A percentile compares a stretch with the other conserved stretches of the same genome.
Conservation (phyloP, 805 yeast genomes). For the Starmerella riodocensis region DNA sequence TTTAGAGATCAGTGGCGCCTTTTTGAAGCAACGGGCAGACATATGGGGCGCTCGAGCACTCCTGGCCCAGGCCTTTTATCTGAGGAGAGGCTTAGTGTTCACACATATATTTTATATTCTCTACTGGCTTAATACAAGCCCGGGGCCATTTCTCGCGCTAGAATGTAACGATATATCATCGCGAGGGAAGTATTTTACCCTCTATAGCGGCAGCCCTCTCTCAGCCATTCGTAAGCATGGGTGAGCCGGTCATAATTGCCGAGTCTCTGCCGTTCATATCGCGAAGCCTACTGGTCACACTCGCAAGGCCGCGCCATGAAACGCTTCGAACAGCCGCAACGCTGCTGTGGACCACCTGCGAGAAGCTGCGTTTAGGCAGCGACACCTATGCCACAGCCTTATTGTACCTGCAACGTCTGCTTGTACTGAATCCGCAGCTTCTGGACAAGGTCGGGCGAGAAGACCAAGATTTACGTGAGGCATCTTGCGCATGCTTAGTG, state of each 20-base stretch:
- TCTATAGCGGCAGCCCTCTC: too few relatives aligned
- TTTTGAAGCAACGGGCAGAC: too few relatives aligned
- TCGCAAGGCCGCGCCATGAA: constrained; percentile 4
- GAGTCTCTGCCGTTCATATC: constrained; percentile 11
- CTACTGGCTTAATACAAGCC: not conserved
- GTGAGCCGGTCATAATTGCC: constrained; percentile 10
- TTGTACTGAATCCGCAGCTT: constrained; percentile 38
- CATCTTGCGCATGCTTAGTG: constrained; percentile 40
- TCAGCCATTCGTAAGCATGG: constrained; percentile 1
- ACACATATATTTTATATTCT: not conserved
- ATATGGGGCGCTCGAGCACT: too few relatives aligned
- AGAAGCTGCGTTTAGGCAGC: constrained; percentile 35
- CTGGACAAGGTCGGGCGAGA: not conserved
- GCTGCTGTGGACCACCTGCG: constrained; percentile 15
- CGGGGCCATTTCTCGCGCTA: too few relatives aligned
- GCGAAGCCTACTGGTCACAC: constrained; percentile 1
- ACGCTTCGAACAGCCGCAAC: constrained; percentile 3
- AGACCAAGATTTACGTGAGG: not conserved
- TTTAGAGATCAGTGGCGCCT: too few relatives aligned
- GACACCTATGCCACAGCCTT: constrained; percentile 57
- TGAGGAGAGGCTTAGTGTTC: too few relatives aligned
- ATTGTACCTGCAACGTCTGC: constrained; percentile 59
- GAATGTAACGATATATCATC: too few relatives aligned
- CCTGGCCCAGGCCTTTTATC: too few relatives aligned
- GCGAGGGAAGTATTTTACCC: too few relatives aligned